Base-by-base conservation (phyloP, 2,329 filamentous ascomycete species). In the Aquanectria penicillioides region DNA sequence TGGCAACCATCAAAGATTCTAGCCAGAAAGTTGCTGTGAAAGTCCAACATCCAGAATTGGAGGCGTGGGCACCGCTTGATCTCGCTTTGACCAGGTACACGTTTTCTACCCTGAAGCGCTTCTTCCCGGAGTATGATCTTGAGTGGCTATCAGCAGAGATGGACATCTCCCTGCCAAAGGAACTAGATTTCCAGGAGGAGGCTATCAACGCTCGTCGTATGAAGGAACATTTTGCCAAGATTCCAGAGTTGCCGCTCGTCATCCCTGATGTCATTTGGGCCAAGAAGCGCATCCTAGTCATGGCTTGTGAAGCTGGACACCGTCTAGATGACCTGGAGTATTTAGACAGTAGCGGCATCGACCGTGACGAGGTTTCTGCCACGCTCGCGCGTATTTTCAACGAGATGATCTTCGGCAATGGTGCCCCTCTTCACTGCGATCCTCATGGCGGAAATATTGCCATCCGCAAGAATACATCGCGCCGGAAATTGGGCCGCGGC, bases 91-190 rank as follows among this genome's bases (percentile, higher is more conserved):
- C 95, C 5, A 82, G 86, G 31, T 96, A 95, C 70, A 96, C 94
- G 0, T 99, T 99, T 75, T 88, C 89, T 10, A 95, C 90, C 0
- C 80, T 99, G 59, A 97, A 97, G 77, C 86, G 86, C 57, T 97
- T 94, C 81, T 99, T 99, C 72, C 96, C 96, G 3, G 94, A 98
- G 69, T 99, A 99, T 75, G 95, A 99, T 74, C 83, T 99, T 23
- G 94, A 97, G 71, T 99, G 95, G 95, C 81, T 99, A 9, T 94
- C 93, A 1, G 88, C 89, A 7, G 95, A 99, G 77, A 96, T 99
- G 90, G 92, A 97, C 59, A 78, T 88, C 17, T 97, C 93, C 3
- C 79, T 99, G 6, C 95, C 95, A 0, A 89, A 94, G 73, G 95
- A 99, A 76, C 82, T 99, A 49, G 91, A 99, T 73, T 99, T 99